Base-by-base conservation (phyloP, 129 eudicot genomes). In the Saposhnikovia divaricata region DNA sequence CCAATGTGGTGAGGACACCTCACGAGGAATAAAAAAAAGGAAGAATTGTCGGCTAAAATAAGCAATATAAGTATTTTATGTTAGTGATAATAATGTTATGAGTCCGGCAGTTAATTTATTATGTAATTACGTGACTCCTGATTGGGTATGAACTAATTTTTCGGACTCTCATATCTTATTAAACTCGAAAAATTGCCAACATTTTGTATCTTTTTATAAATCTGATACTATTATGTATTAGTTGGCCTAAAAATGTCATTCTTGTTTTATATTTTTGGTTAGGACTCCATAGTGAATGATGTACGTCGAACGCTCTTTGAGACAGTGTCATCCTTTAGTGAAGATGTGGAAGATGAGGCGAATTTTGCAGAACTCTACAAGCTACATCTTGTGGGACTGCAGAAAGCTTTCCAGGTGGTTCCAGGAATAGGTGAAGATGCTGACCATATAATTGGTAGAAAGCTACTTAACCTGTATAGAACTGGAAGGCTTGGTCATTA, bases 401-500 rank as follows among this genome's bases (percentile, higher is more conserved):
- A 51, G 65, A 79, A 85, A 57, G 92, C 80, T 79, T 88, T 93
- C n/a, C 76, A 81, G 82, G 70, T 88, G 81, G 74, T 69, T 78
- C 72, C 78, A 4, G 86, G 71, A 53, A 69, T 86, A 75, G 80
- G 75, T 78, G 88, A 88, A 59, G 82, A 82, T 75, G 79, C 63
- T 74, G 63, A 78, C 61, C 18, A 7, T 51, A 90, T 74, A 74
- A 88, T 89, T 51, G 88, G 96, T 77, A 40, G 66, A 18, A 93
- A 93, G 79, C 83, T 91, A 63, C 85, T 91, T 72, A 83, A 93
- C 81, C 85, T 89, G 80, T 93, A 85, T 82, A 87, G 96, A 55
- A 91, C 96, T 3, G 97, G 98, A 78, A 88, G 98, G 86, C 93
- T 91, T 81, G 98, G 98, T 21, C 93, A 88, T 78, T 90, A 88